Conservation (phyloP, 192 early-diverging fungal species). For the Geranomyces michiganensis region DNA sequence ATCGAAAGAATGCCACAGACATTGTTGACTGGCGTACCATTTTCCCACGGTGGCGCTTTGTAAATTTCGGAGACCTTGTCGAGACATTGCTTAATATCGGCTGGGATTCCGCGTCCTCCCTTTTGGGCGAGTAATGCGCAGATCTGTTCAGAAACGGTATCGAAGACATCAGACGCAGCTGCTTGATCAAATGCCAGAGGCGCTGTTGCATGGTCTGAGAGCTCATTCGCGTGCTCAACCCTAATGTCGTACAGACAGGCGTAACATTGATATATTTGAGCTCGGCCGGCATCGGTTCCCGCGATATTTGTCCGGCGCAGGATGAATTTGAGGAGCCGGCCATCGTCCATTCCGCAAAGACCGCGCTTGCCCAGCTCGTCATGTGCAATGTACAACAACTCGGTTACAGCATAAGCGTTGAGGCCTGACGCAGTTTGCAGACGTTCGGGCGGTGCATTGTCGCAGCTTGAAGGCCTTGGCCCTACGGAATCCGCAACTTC, state of each 20-base stretch:
- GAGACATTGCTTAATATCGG: slow-evolving; percentile 63
- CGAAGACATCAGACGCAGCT: slow-evolving; percentile 58
- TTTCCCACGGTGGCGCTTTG: slow-evolving; percentile 52
- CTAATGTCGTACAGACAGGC: slow-evolving; percentile 65
- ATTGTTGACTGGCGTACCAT: slow-evolving; percentile 33
- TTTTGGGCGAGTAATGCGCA: slow-evolving; percentile 38
- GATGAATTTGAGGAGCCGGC: slow-evolving; percentile 9
- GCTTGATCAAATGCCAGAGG: slow-evolving; percentile 53
- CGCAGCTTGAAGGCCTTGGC: too few species aligned
- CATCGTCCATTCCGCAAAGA: slow-evolving; percentile 19
- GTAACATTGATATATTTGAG: slow-evolving; percentile 66
- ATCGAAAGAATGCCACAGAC: neutral
- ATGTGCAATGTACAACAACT: slow-evolving; percentile 15
- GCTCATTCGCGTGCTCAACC: slow-evolving; percentile 12
- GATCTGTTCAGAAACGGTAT: slow-evolving; percentile 49
- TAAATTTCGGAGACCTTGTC: slow-evolving; percentile 59
- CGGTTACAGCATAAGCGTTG: neutral
- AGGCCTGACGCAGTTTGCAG: neutral
- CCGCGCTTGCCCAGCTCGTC: slow-evolving; percentile 10
- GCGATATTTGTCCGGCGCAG: neutral
- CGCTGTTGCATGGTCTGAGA: slow-evolving; percentile 53
- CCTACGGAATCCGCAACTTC: too few species aligned
- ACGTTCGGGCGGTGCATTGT: too few species aligned
- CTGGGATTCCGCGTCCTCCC: slow-evolving; percentile 47
- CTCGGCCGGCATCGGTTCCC: neutral